Evolutionary conservation across 1,284 basidiomycete genomes (phyloP).

Genomic region (Apiotrichum brassicae): DNA sequence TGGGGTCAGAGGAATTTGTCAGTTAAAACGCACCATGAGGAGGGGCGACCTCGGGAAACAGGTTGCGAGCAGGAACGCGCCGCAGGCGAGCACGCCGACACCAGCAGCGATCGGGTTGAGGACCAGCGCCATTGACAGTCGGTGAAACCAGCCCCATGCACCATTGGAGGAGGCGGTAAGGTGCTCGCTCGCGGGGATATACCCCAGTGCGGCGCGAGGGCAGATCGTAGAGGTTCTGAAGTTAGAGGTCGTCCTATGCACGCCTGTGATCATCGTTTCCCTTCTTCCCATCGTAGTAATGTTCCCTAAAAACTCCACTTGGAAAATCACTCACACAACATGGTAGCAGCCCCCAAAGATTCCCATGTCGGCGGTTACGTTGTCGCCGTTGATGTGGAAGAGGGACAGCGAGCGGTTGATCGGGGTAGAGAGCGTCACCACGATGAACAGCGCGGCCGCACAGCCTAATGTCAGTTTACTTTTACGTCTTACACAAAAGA

Average conservation of each 20-base stretch:
- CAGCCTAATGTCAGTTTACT: conserved; percentile 40
- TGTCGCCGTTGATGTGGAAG: conserved; percentile 52
- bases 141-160: conserved; percentile 13
- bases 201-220: neutral
- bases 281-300: too few relatives aligned
- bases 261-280: too few relatives aligned
- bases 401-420: conserved; percentile 68
- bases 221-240: neutral
- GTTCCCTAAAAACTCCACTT: neutral
- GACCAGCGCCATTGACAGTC: conserved; percentile 26
- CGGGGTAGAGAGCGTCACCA: conserved; percentile 65
- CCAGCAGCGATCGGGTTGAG: conserved; percentile 37
- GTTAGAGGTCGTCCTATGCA: too few relatives aligned
- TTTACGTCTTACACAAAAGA: too few relatives aligned
- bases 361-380: conserved; percentile 22
- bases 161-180: neutral
- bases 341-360: conserved; percentile 32
- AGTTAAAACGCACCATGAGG: neutral
- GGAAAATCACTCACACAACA: conserved; percentile 4
- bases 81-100: conserved; percentile 25
- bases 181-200: neutral
- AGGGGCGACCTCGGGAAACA: conserved; percentile 6
- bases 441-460: conserved; percentile 62
- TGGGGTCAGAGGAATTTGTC: neutral
- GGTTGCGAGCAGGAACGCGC: conserved; percentile 32